Evolutionary conservation across 768 basidiomycete species (phyloP), one percentile per base, ranked within the genome.

Genomic region (Neoboletus magnificus): DNA sequence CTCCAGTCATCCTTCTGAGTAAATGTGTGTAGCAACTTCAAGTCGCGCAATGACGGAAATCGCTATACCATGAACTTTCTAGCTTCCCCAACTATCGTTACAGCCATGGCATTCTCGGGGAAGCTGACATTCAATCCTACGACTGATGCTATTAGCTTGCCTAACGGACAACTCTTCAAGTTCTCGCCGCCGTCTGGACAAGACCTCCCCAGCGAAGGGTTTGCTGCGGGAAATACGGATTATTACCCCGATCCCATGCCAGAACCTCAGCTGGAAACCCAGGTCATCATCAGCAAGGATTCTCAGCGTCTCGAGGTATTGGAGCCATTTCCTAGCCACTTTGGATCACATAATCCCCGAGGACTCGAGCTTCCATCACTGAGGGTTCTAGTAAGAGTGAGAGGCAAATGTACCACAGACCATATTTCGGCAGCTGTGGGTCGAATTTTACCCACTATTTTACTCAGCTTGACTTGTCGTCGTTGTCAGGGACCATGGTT

Each of bases 341-440:
- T 98, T 66, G 73, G 67, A 29, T 68, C 70, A 32, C 69, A 73
- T 6, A 82, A 81, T 62, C 57, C 72, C 16, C 73, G 81, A 54
- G 81, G 79, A 15, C 71, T 86, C 36, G 97, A 99, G 75, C 77
- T 98, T 16, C 88, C 93, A 10, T 63, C 81, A 23, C 74, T 98
- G 70, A 91, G 84, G 64, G 91, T 96, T 49, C 71, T 99, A 48
- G 84, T 98, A 81, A 77, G 93, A 30, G 92, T 98, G 8, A 78
- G 91, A 60, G 97, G 97, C n/a, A 98, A 99, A 74, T 99, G 97
- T 71, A 99, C 97, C 13, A 99, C 97, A 18, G 97, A 99, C 66
- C 97, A 98, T 68, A 99, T 98, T 54, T 94, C 91, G 33, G 97
- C 97, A 37, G 97, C 97, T 32, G 90, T 91, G 62, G 48, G 85